Evolutionary conservation across 768 basidiomycete species (phyloP).

Genomic region (Lentinula aciculospora): DNA sequence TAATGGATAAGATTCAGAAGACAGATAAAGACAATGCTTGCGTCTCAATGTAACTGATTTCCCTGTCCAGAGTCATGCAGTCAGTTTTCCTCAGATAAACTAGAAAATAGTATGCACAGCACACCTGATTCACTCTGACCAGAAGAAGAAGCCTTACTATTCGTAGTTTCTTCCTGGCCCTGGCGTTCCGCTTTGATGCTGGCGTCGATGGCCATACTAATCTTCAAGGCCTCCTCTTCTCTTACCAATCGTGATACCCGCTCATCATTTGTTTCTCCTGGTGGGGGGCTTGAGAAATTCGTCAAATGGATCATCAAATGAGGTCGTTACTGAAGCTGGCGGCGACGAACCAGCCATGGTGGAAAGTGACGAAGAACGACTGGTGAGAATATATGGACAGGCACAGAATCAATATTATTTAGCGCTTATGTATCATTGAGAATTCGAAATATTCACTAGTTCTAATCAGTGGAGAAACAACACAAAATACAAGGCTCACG

Average conservation of each 20-base stretch:
- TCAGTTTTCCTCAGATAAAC: not conserved
- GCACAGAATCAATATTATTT: too few species aligned
- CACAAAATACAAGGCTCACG: too few species aligned
- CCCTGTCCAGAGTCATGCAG: conserved; percentile 35
- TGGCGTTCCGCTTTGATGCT: conserved; percentile 61
- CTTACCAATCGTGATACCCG: conserved; percentile 44
- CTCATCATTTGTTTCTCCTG: conserved; percentile 59
- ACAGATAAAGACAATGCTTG: conserved; percentile 32
- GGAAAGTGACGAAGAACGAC: not conserved
- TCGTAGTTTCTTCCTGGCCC: conserved; percentile 56
- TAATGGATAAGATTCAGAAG: conserved; percentile 7
- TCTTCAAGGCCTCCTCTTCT: conserved; percentile 62
- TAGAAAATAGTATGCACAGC: not conserved
- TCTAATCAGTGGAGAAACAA: too few species aligned
- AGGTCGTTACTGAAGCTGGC: not conserved
- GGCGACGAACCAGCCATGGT: conserved; percentile 6
- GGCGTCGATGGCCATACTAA: conserved; percentile 72
- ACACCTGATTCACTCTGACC: conserved; percentile 81
- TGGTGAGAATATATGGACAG: conserved; percentile 8
- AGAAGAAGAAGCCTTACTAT: conserved; percentile 65
- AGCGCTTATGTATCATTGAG: too few species aligned
- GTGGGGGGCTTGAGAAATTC: conserved; percentile 58
- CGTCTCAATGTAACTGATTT: conserved; percentile 80
- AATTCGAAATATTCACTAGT: too few species aligned
- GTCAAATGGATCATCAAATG: conserved; percentile 60